Evolutionary conservation across 352 stramenopile genomes (phyloP).

Genomic region (Globisporangium irregulare): DNA sequence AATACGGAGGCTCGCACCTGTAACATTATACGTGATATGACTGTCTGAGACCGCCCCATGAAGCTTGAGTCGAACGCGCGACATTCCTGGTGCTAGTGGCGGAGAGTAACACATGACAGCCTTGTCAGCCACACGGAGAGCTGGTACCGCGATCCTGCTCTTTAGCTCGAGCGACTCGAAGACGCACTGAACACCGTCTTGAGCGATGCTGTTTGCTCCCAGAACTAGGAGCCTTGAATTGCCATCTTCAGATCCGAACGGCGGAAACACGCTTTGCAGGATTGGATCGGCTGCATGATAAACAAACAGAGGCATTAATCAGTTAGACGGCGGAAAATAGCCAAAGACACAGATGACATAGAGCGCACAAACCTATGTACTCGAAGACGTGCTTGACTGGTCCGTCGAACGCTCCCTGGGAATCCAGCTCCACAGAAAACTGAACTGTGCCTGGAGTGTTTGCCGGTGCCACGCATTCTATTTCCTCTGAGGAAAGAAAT

Average conservation of each 20-base stretch:
- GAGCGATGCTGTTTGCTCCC: conserved; percentile 10
- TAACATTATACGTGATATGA: conserved; percentile 4
- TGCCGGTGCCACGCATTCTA: conserved; percentile 3
- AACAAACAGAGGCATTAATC: not conserved
- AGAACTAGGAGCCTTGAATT: conserved; percentile 3
- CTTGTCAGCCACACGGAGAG: conserved; percentile 8
- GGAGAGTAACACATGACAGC: conserved; percentile 10
- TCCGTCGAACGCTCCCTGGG: not conserved
- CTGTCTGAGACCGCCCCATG: not conserved
- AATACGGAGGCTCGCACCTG: not conserved
- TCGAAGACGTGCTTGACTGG: conserved; percentile 8
- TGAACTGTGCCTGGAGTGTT: not conserved
- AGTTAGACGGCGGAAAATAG: not conserved
- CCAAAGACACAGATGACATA: not conserved
- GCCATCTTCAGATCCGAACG: conserved; percentile 8
- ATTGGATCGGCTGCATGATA: conserved; percentile 8
- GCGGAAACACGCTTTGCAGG: conserved; percentile 10
- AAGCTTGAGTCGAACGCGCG: conserved; percentile 7
- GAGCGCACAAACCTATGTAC: conserved; percentile 8
- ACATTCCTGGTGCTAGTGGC: not conserved
- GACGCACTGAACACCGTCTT: conserved; percentile 8
- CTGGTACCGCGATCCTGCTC: not conserved
- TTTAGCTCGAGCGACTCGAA: conserved; percentile 5
- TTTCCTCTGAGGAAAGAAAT: conserved; percentile 1
- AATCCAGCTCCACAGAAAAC: not conserved